Base-by-base conservation (phyloP, 345 rosid genomes). In the Hirschfeldia incana region DNA sequence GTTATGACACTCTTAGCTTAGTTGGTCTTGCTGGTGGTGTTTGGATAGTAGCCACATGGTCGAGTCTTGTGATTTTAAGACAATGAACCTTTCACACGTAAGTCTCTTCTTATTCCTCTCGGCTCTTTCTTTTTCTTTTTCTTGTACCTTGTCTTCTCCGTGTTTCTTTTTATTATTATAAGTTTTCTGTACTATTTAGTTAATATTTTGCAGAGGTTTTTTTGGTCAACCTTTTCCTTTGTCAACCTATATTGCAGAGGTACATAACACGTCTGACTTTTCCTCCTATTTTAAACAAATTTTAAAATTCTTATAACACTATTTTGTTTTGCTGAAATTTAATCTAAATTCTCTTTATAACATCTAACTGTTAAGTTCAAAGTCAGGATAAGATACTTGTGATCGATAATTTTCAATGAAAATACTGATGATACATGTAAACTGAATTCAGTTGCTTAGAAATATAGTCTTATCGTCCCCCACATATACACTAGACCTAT, bases 41-140 rank as follows among this genome's bases (percentile, higher is more conserved):
- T 72, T 79, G 65, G 70, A 69, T 74, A 17, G 67, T 69, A 69
- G 21, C 53, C 78, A 80, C 79, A 69, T 80, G 83, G 72, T 15
- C 42, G 42, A 75, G 80, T 80, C 57, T 46, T 70, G 1, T 70
- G 72, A 55, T 64, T 75, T 80, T 63, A 16, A 70, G 79, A 80
- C 82, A 74, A 75, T 75, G 76, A 76, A 55, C 72, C 83, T 75
- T 37, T 37, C 75, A 69, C 28, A 36, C 67, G 46, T 15, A 8
- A 57, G 12, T 12, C 6, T 65, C 69, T 65, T 58, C 65, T 65
- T 10, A 3, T 64, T 63, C 29, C 46, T 33, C 26, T 55, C 46
- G 73, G 57, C 82, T 67, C 39, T 57, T 49, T 29, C 68, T 44
- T 44, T 12, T 33, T 58, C 67, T 72, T 72, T 49, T 42, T 37